These are phyloP conservation scores for Termitomyces sp. DNA, from an alignment of 768 basidiomycete species.

Conservation along the genomic window DNA sequence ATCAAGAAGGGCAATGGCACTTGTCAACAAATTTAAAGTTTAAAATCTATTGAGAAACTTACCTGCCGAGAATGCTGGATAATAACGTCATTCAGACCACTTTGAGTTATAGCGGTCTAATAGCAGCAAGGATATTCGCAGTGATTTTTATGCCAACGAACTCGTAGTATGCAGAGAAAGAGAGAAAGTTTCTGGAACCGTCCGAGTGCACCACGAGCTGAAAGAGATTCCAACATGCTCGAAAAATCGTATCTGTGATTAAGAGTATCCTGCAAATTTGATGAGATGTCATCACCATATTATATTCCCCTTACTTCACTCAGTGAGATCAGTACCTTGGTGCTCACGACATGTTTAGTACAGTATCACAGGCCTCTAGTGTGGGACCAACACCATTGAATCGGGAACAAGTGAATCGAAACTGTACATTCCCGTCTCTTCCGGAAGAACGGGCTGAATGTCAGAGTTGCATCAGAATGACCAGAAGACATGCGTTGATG, in stretches of 20 bases:
- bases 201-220: slow-evolving; percentile 41
- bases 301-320: not conserved
- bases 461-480: slow-evolving; percentile 40
- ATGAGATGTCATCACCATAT: not conserved
- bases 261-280: slow-evolving; percentile 12
- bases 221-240: slow-evolving; percentile 34
- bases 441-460: slow-evolving; percentile 42
- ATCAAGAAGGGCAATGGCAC: too few species aligned
- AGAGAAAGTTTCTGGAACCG: slow-evolving; percentile 40
- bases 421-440: slow-evolving; percentile 42
- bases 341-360: too few species aligned
- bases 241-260: slow-evolving; percentile 37
- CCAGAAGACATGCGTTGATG: slow-evolving; percentile 16
- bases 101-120: slow-evolving; percentile 31
- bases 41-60: too few species aligned
- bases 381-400: slow-evolving; percentile 20
- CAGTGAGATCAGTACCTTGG: too few species aligned
- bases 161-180: slow-evolving; percentile 27
- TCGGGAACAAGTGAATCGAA: too few species aligned
- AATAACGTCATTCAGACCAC: slow-evolving; percentile 6
- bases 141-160: slow-evolving; percentile 29
- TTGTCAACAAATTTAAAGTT: not conserved
- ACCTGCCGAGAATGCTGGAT: too few species aligned
- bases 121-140: slow-evolving; percentile 35
- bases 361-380: slow-evolving; percentile 11